Base-by-base conservation (phyloP, 345 rosid species). In the Jatropha curcas region DNA sequence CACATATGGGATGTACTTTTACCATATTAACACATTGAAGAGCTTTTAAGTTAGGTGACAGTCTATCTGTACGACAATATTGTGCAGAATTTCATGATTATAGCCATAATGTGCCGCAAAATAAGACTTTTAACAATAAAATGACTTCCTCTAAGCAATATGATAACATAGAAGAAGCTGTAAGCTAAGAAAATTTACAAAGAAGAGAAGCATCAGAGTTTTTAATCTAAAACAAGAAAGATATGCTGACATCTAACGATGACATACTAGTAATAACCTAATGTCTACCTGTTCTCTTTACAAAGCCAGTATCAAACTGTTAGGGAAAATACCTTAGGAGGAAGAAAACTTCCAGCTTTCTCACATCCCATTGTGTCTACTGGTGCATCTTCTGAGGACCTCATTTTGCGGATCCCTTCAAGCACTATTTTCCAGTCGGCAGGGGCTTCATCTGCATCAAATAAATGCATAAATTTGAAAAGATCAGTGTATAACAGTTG, bases 281-380 rank as follows among this genome's bases (percentile, higher is more conserved):
- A 46, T 28, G 50, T 11, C 24, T 70, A 35, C 20, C 37, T 28
- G 17, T 31, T 60, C 65, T 56, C 37, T 28, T 33, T 28, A 58
- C 3, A 4, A 43, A 34, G 25, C 19, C 14, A 45, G 45, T 28
- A 58, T 48, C 58, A 17, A 45, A 53, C 51, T 20, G 41, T 60
- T 19, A 55, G 71, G 34, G 30, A 56, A 33, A 60, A 46, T 83
- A 88, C 94, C 92, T 79, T 83, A 45, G 89, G 85, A 65, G 94
- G 94, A 75, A 88, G 94, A 77, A 67, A 50, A 73, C 70, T 83
- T 67, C 92, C 94, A 24, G 92, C 94, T 80, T 84, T 87, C 81
- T 89, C 92, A 71, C 94, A 89, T 74, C 94, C 92, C 94, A 87
- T 87, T 67, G 89, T 84, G 73, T 89, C 92, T 19, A 89, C 92